Evolutionary conservation across 805 yeast species (phyloP), one percentile per base, ranked within the genome.

Genomic region (Ogataea chonburiensis): DNA sequence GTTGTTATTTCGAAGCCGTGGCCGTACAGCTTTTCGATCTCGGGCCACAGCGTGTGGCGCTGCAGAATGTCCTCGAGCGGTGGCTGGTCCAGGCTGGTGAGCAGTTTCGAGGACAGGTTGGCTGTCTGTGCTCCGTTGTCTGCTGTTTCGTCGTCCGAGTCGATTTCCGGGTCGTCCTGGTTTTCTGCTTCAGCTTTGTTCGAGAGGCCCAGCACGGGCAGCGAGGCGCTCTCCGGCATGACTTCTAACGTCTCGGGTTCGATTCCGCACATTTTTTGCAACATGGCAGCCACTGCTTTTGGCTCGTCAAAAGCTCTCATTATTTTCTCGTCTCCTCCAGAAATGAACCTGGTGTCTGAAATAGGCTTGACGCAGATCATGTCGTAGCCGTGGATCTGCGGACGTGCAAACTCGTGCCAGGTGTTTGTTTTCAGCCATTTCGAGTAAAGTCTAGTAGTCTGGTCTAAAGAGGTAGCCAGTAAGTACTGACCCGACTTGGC

Each of bases 371-470:
- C 67, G 47, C 95, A 79, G 24, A 86, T 71, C 97, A 93, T 88
- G 55, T 93, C 98, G 56, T 87, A 93, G 7, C 99, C 99, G 60
- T 93, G 99, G 45, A 93, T 93, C 60, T 93, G 99, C 0, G 98
- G 98, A 49, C 99, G 75, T 2, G 96, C 86, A 60, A 93, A 81
- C 59, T 93, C 99, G 55, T 81, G 82, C 95, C 96, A 88, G 1
- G 80, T 67, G 6, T 47, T 40, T 3, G 53, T 39, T 22, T 64
- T 55, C 7, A 34, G 43, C 86, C 87, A 83, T 17, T 73, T 75
- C 0, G 95, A 79, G 60, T 73, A 82, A 16, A 93, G 57, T 51
- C 98, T 71, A 0, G 98, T 86, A 0, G 99, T 93, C 63, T 93
- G 98, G 57, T 93, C 99, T 27, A 85, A 62, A 0, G 97, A 88